These are phyloP conservation scores for Colletotrichum tropicicola DNA, from an alignment of 2,329 filamentous ascomycete species.

Conservation along the genomic window DNA sequence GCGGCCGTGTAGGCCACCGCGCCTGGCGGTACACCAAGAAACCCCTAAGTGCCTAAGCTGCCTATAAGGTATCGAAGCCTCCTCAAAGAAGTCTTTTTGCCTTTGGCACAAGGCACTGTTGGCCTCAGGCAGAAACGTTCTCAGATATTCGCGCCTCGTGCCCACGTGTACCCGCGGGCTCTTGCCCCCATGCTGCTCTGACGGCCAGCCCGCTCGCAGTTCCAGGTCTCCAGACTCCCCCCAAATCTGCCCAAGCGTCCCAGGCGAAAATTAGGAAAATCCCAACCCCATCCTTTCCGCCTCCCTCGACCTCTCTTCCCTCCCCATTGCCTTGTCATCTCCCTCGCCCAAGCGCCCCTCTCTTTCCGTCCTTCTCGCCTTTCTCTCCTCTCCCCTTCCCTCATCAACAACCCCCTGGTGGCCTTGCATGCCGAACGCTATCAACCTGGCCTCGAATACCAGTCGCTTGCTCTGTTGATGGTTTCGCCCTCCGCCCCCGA, in stretches of 20 bases:
- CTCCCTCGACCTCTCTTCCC: constrained; percentile 14
- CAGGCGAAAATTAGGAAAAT: constrained; percentile 35
- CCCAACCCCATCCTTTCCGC: constrained; percentile 37
- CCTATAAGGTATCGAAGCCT: too few species aligned
- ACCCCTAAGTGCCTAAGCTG: too few species aligned
- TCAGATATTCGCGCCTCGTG: constrained; percentile 26
- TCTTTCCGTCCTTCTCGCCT: constrained; percentile 15
- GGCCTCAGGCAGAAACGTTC: constrained; percentile 30
- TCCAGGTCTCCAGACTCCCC: constrained; percentile 26
- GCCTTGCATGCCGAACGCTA: constrained; percentile 23
- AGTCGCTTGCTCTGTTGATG: constrained; percentile 29
- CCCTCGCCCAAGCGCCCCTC: constrained; percentile 6
- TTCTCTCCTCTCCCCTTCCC: constrained; percentile 8
- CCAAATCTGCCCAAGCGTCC: constrained; percentile 32
- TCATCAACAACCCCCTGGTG: constrained; percentile 25
- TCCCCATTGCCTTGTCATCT: not conserved
- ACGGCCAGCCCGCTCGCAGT: constrained; percentile 2
- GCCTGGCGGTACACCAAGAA: too few species aligned
- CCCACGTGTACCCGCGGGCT: constrained; percentile 25
- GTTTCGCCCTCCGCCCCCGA: constrained; percentile 21
- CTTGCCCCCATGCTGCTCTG: not conserved
- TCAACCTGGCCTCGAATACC: constrained; percentile 18
- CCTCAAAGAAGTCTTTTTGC: too few species aligned
- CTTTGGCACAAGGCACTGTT: not conserved
- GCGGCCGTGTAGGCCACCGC: too few species aligned